Base-by-base conservation (phyloP, 495 filamentous ascomycete species). In the Trichoderma erinaceum region DNA sequence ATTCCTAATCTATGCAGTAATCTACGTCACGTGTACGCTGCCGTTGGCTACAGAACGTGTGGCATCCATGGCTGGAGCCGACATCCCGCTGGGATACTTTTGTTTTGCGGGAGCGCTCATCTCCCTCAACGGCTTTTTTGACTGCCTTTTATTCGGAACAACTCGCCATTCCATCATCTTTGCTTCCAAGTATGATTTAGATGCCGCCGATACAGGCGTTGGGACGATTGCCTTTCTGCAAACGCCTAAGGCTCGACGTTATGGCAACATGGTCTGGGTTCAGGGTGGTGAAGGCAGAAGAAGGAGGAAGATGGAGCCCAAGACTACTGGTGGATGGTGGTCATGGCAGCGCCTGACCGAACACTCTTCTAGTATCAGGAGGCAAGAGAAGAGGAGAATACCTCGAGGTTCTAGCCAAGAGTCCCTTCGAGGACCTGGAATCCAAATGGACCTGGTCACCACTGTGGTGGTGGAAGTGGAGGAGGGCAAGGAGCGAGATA, bases 1-100 rank as follows among this genome's bases (percentile, higher is more conserved):
- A 84, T 93, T 90, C 73, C 82, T 92, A 32, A 82, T 91, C 66
- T 93, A 93, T 72, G 89, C 90, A 0, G 77, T 90, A 65, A 88
- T 90, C 67, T 93, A 92, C 73, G 81, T 90, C 41, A 71, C 90
- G 23, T 87, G 89, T 68, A 92, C 89, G 1, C 80, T 89, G 2
- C 90, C 90, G 0, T 81, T 93, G 4, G 90, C 90, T 8, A 80
- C 85, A 0, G 87, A 87, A 29, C 88, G 90, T 72, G 87, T 92
- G 78, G 81, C 84, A 29, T 83, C 83, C 5, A 88, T 90, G 75
- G 80, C 84, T 7, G 85, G 86, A 27, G 75, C 75, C 48, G 68
- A 78, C 0, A 83, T 88, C 0, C 81, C 80, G 21, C 71, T 89
- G 18, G 75, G 76, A 0, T 91, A 88, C 70, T 90, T 90, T 77